Conservation (phyloP, 805 yeast genomes). For the Lachancea thermotolerans region DNA sequence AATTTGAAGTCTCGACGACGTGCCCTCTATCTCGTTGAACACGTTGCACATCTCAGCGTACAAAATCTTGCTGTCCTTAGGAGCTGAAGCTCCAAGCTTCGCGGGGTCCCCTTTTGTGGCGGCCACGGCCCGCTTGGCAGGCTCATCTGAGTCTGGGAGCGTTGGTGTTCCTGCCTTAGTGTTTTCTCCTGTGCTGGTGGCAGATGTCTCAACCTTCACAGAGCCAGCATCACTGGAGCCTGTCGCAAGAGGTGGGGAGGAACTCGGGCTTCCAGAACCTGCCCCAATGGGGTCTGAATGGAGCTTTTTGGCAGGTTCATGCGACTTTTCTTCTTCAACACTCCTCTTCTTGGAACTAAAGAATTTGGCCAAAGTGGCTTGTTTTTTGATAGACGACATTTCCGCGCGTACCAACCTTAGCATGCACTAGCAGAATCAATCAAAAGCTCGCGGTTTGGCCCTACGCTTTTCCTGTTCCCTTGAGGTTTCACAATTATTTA, state of each 20-base stretch:
- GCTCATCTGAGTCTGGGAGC: background rate
- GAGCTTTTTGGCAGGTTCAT: background rate
- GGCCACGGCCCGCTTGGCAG: background rate
- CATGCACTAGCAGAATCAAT: background rate
- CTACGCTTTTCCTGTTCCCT: no score
- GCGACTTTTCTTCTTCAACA: background rate
- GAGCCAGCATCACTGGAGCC: background rate
- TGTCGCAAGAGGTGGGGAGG: background rate
- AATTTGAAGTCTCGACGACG: constrained; percentile 78
- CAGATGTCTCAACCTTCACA: no score
- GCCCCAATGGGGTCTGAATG: background rate
- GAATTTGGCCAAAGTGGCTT: constrained; percentile 29
- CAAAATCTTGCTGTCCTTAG: constrained; percentile 17
- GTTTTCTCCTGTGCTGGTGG: no score
- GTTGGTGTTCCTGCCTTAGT: no score
- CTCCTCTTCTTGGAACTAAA: constrained; percentile 23
- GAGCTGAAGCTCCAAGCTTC: constrained; percentile 3
- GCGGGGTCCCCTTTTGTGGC: constrained; percentile 1
- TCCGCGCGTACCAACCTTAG: background rate
- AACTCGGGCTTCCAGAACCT: background rate
- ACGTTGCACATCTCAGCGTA: constrained; percentile 44
- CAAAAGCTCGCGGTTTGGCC: background rate
- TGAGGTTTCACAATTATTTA: no score
- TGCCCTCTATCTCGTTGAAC: constrained; percentile 72
- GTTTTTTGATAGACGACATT: constrained; percentile 14